Conservation (phyloP, 2,329 filamentous ascomycete genomes). For the Harringtonia lauricola region DNA sequence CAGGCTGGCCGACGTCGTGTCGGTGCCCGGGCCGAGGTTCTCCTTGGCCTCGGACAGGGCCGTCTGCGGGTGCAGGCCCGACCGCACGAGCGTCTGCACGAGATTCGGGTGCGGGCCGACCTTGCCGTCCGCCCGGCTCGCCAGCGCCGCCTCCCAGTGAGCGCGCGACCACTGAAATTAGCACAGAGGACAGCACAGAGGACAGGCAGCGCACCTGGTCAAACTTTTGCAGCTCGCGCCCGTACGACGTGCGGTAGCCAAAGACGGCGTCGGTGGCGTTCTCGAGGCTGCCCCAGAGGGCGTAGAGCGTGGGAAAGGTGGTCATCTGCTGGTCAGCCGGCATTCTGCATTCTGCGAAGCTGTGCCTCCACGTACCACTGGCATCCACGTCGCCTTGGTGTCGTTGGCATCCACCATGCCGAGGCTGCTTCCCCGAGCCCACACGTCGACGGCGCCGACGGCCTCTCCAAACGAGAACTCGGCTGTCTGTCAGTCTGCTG, state of each 20-base stretch:
- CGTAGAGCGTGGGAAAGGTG: not conserved
- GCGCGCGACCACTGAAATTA: not conserved
- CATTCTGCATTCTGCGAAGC: no score
- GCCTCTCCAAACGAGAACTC: constrained; percentile 5
- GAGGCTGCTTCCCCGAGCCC: constrained; percentile 1
- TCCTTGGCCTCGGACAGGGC: constrained; percentile 7
- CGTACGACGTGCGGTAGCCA: not conserved
- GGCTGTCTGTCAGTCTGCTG: not conserved
- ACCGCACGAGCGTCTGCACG: not conserved
- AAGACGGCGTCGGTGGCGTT: not conserved
- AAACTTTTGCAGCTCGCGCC: not conserved
- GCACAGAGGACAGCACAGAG: not conserved
- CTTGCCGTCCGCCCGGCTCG: not conserved
- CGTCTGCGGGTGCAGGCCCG: constrained; percentile 2
- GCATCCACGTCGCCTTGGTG: constrained; percentile 7
- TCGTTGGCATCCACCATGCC: constrained; percentile 7
- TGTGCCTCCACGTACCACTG: not conserved
- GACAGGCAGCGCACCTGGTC: not conserved
- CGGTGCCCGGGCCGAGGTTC: constrained; percentile 9
- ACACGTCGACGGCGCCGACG: constrained; percentile 4
- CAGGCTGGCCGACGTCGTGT: constrained; percentile 7
- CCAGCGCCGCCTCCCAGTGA: not conserved
- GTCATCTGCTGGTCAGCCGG: not conserved
- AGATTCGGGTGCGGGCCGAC: not conserved
- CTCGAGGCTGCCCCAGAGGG: not conserved